Base-by-base conservation (phyloP, 768 basidiomycete species). In the Termitomyces eurrhizus region DNA sequence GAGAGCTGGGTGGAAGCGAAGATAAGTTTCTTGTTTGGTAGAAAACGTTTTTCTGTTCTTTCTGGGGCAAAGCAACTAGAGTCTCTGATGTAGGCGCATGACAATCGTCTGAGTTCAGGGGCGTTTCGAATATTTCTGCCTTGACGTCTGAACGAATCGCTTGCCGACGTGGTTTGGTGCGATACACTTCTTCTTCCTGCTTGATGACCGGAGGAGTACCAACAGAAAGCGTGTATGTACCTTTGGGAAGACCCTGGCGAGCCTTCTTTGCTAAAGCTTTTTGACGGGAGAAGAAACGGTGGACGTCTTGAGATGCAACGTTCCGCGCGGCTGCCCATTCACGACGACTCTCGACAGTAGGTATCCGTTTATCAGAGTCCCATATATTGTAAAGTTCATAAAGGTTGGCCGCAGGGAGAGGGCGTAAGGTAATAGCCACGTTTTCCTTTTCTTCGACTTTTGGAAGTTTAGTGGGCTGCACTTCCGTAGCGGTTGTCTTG, bases 221-320 rank as follows among this genome's bases (percentile, higher is more conserved):
- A 13, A 78, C 66, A 7, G 66, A 68, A n/a, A 78, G 64, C 36
- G 76, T 75, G 62, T 80, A 80, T n/a, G 72, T 72, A 0, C 71
- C 61, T 70, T 74, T 63, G 65, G 72, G 16, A 73, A 56, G 36
- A 29, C 55, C 35, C 9, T 45, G 41, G 36, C 24, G 71, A 70
- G 4, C 70, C 58, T 70, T 74, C 60, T 68, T 72, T 4, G 72
- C 73, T 26, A 62, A 32, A 14, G 59, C 65, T 42, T 73, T 72
- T 29, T 74, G 73, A 29, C 74, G 70, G 54, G 73, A 72, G 71
- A 73, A 79, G 77, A 78, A 80, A 12, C 61, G 66, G 61, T 79
- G 67, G 1, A 79, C 75, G 18, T 65, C 60, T 6, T 39, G 59
- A 7, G 75, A 76, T 32, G 70, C 68, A 54, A 79, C 49, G 44